Evolutionary conservation across 768 basidiomycete species (phyloP).

Genomic region (Leccinum sublutescens): DNA sequence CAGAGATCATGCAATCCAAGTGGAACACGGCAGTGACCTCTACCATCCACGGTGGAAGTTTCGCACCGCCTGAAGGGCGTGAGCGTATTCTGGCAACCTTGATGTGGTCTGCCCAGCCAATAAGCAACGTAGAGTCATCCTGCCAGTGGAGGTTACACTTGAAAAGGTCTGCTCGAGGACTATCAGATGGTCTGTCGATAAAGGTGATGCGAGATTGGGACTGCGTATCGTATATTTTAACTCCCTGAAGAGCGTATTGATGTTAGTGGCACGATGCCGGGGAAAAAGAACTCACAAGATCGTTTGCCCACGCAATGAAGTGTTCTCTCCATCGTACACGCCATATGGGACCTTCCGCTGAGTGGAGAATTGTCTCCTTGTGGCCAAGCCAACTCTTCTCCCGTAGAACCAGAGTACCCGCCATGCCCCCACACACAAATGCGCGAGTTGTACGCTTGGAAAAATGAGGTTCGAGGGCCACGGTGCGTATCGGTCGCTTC

Average conservation of each 20-base stretch:
- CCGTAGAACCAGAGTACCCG: conserved; percentile 79
- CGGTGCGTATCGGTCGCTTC: conserved; percentile 86
- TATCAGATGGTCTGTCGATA: conserved; percentile 78
- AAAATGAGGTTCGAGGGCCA: conserved; percentile 90
- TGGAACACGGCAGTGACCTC: conserved; percentile 92
- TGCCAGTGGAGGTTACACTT: conserved; percentile 92
- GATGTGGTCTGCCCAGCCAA: conserved; percentile 93
- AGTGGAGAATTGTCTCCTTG: conserved; percentile 80
- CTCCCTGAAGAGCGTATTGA: conserved; percentile 55
- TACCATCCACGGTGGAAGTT: conserved; percentile 61
- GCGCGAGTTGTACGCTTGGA: conserved; percentile 72
- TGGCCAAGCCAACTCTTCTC: conserved; percentile 98
- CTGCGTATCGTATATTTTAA: conserved; percentile 87
- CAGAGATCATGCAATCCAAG: conserved; percentile 93
- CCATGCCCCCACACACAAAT: conserved; percentile 90
- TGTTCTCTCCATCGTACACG: conserved; percentile 80
- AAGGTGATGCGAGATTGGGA: conserved; percentile 78
- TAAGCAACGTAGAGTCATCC: conserved; percentile 85
- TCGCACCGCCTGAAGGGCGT: conserved; percentile 48
- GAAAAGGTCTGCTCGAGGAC: conserved; percentile 92
- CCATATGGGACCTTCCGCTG: conserved; percentile 94
- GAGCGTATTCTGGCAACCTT: conserved; percentile 82
- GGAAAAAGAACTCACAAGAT: conserved; percentile 53
- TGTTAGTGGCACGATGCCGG: not conserved
- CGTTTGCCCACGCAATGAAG: conserved; percentile 96